Evolutionary conservation across 495 filamentous ascomycete species (phyloP), one percentile per base, ranked within the genome.

Genomic region (Aspergillus hancockii): DNA sequence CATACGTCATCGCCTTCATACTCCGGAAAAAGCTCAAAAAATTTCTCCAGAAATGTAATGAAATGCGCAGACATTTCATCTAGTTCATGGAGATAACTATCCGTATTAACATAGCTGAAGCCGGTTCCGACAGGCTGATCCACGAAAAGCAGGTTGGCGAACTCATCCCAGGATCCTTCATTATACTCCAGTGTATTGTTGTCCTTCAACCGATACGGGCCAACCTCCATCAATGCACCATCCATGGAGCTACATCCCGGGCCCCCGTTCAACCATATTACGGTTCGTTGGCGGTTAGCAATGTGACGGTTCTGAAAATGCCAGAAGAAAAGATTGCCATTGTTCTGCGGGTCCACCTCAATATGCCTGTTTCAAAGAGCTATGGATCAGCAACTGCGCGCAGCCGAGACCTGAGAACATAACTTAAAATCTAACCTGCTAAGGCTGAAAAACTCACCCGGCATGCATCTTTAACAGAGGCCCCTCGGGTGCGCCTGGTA

Each of bases 311-410:
- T 98, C 68, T 96, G 87, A 67, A 87, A 97, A 67, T 96, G 91
- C 94, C 94, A 98, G 77, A 98, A 98, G 81, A 97, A 98, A 2
- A 98, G 77, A 72, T 98, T 93, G 54, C 93, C 93, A 72, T 97
- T 90, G 65, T 85, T 81, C 57, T 89, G 84, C 8, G 87, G 80
- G 57, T 89, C 88, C 66, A 98, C 85, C 72, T 96, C 92, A 72
- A 98, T 88, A 68, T 97, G 95, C 19, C 93, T 96, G 65, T 57
- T 12, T 18, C n/a, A 40, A 30, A 25, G 52, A 52, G 40, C 49
- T 30, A 22, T 6, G 22, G 16, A 60, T 83, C 54, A 81, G 75
- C 53, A 7, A 57, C 22, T 10, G 50, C 52, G 19, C 19, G n/a
- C 19, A 1, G 19, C 4, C 7, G n/a, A n/a, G n/a, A 22, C 16